A percentile compares a stretch with the other conserved stretches of the same genome.
Conservation (phyloP, 495 filamentous ascomycete species). For the Tuber indicum region DNA sequence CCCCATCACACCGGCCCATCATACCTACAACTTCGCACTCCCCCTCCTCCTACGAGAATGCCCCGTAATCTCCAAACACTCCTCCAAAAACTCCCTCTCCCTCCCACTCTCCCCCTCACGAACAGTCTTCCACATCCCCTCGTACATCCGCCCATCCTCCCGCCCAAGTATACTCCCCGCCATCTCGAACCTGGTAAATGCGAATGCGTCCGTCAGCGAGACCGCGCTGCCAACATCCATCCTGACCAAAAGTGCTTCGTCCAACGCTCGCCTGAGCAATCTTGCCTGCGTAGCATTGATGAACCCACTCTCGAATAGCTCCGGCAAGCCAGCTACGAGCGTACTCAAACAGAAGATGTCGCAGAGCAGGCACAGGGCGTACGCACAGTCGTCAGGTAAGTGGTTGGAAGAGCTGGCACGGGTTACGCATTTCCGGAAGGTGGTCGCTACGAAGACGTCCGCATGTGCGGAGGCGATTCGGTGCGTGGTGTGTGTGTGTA, state of each 20-base stretch:
- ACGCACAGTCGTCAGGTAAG: conserved; percentile 7
- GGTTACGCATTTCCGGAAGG: conserved; percentile 20
- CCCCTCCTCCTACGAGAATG: conserved; percentile 5
- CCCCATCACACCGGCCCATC: background rate
- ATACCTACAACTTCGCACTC: conserved; percentile 20
- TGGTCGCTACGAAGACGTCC: conserved; percentile 34
- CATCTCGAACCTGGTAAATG: conserved; percentile 32
- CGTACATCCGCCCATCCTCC: conserved; percentile 32
- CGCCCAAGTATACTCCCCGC: conserved; percentile 23
- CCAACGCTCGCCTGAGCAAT: conserved; percentile 25
- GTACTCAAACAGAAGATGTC: conserved; percentile 29
- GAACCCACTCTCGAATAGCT: conserved; percentile 37
- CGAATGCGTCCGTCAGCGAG: conserved; percentile 34
- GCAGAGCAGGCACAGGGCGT: conserved; percentile 17
- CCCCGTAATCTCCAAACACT: conserved; percentile 24
- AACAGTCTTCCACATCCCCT: conserved; percentile 32
- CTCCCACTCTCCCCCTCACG: conserved; percentile 19
- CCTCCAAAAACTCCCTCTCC: conserved; percentile 23
- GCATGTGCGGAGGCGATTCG: conserved; percentile 34
- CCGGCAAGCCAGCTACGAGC: conserved; percentile 27
- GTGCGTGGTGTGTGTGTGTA: conserved; percentile 25
- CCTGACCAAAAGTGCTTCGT: conserved; percentile 20
- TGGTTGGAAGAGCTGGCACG: conserved; percentile 8
- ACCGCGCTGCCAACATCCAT: conserved; percentile 30
- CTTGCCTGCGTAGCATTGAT: conserved; percentile 26